Evolutionary conservation across 352 stramenopile species (phyloP), one percentile per base, ranked within the genome.

Genomic region (Elongisporangium senticosum): DNA sequence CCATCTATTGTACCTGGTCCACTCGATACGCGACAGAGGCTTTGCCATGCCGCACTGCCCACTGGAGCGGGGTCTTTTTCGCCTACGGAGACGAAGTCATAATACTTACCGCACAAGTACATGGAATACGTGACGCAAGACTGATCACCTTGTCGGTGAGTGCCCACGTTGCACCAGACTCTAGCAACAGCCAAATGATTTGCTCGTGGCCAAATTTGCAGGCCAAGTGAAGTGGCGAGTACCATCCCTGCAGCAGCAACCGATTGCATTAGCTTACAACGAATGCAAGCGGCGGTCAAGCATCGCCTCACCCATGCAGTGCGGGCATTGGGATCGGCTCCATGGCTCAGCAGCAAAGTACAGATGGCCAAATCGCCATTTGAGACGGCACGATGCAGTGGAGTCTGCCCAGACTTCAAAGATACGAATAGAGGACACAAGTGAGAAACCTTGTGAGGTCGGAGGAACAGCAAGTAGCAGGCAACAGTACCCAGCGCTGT

Each of bases 51-150:
- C 73, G 69, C 5, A 87, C 67, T 1, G 81, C 83, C 78, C 81
- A 93, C 53, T 90, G 80, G 47, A 91, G 59, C 15, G 83, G 83
- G 3, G 81, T 90, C 58, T 84, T 86, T 49, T 87, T 77, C 28
- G 61, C 24, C 77, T 84, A 15, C 49, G 14, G 5, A 5, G 24
- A 57, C 10, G 26, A 3, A 22, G 11, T 8, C 33, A 39, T 8
- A 3, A 21, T n/a, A 11, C 3, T 6, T 22, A 20, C 2, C 49
- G 14, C 22, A 20, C 40, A 14, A 6, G 11, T 15, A 10, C 33
- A 43, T 43, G 33, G 7, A 10, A 43, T 17, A 17, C 33, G 28
- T 43, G 3, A 17, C 2, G 28, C 28, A 13, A n/a, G 21, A 37
- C 51, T 50, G 52, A 22, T 0, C 3, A 84, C 75, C 64, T 93